These are phyloP conservation scores for Tolypocladium guangdongense DNA, from an alignment of 2,329 filamentous ascomycete genomes.

Conservation along the genomic window DNA sequence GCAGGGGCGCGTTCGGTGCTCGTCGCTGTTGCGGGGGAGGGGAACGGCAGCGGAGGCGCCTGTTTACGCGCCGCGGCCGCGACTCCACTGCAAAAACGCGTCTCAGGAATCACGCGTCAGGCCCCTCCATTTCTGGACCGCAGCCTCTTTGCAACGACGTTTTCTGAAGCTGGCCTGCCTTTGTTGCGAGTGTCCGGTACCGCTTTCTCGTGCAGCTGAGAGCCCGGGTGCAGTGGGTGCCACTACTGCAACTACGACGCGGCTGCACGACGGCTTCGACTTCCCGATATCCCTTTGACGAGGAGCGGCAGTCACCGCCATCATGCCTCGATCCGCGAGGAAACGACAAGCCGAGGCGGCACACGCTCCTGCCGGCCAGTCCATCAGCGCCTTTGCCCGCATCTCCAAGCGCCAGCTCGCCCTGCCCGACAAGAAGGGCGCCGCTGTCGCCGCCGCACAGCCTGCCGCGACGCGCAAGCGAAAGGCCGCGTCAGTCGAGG, in stretches of 20 bases:
- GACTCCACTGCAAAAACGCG: not conserved
- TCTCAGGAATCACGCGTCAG: not conserved
- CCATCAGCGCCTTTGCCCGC: constrained; percentile 34
- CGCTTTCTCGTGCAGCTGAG: not conserved
- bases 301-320: not conserved
- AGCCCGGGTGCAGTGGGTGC: no score
- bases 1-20: not conserved
- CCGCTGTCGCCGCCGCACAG: constrained; percentile 14
- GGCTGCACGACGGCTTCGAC: not conserved
- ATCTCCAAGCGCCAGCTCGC: constrained; percentile 31
- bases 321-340: constrained; percentile 7
- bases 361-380: constrained; percentile 6
- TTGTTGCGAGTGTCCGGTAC: not conserved
- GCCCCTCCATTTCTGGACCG: no score
- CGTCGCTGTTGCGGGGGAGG: not conserved
- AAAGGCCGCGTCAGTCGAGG: constrained; percentile 20
- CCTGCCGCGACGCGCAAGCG: constrained; percentile 22
- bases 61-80: not conserved
- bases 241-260: not conserved
- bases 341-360: constrained; percentile 7
- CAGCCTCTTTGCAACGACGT: no score
- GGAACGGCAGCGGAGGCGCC: not conserved
- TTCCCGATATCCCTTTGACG: not conserved
- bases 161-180: not conserved
- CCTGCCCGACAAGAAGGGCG: constrained; percentile 23